These are phyloP conservation scores for Xylaria sp. DNA, from an alignment of 2,329 filamentous ascomycete species.

Conservation along the genomic window DNA sequence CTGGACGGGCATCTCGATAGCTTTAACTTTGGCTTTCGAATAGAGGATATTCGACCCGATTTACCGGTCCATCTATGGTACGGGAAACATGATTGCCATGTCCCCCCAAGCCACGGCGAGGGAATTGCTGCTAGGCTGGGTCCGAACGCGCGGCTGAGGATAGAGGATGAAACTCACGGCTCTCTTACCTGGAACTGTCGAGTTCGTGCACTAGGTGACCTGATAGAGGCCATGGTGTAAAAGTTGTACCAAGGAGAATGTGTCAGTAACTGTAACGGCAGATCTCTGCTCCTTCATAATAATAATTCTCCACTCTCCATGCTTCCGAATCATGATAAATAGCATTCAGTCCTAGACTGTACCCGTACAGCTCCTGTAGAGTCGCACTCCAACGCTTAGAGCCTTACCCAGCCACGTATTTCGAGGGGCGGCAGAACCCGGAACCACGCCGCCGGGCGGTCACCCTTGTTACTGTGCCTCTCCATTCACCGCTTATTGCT, in stretches of 20 bases:
- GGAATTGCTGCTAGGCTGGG: conserved; percentile 28
- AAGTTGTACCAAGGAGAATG: neutral
- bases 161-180: conserved; percentile 32
- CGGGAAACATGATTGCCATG: conserved; percentile 20
- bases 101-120: conserved; percentile 15
- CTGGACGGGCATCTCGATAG: conserved; percentile 18
- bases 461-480: neutral
- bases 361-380: neutral
- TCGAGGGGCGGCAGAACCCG: neutral
- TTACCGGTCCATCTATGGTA: conserved; percentile 28
- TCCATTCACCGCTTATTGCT: neutral
- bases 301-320: conserved; percentile 6
- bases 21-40: conserved; percentile 25
- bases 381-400: neutral
- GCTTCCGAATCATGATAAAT: neutral
- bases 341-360: neutral
- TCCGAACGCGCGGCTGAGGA: conserved; percentile 21
- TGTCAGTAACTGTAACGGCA: conserved; percentile 15
- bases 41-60: conserved; percentile 29
- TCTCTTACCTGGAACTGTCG: conserved; percentile 32
- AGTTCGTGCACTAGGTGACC: conserved; percentile 29
- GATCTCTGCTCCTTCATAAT: conserved; percentile 21
- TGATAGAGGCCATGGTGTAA: conserved; percentile 22
- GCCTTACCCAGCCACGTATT: neutral
- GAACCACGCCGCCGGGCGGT: neutral